Percentiles rank a stretch among this genome's conserved stretches.
These are phyloP conservation scores for Abrus precatorius DNA, from an alignment of 306 rosid species.

Conservation along the genomic window DNA sequence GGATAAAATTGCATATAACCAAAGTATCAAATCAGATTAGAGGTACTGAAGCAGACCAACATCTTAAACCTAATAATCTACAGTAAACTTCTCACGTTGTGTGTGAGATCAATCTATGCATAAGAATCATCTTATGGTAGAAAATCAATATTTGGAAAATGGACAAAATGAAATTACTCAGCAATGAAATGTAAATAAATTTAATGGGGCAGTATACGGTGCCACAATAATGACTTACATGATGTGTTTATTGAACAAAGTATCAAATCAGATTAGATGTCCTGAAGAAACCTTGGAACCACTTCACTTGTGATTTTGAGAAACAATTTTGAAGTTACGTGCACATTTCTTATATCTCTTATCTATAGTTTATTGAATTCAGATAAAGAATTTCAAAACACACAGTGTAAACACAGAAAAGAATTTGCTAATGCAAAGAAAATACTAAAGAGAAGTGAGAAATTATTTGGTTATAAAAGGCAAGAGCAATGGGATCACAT, in stretches of 20 bases:
- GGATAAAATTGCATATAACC: not conserved
- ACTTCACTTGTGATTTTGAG: not conserved
- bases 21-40: too few relatives aligned
- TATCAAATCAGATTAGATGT: not conserved
- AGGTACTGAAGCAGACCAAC: too few relatives aligned
- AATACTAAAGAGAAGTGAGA: not conserved
- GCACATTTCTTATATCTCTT: slow-evolving; percentile 3
- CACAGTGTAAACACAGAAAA: not conserved
- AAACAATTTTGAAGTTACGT: not conserved
- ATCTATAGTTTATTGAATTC: slow-evolving; percentile 10
- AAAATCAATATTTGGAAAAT: not conserved
- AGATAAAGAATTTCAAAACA: slow-evolving; percentile 27
- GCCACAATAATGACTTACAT: not conserved
- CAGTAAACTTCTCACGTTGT: not conserved
- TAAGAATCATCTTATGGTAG: not conserved
- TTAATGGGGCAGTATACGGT: not conserved
- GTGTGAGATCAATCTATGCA: not conserved
- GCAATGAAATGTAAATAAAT: not conserved
- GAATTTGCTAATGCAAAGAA: not conserved
- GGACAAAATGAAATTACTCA: not conserved
- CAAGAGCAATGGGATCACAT: not conserved
- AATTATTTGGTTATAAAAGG: slow-evolving; percentile 10
- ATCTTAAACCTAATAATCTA: not conserved
- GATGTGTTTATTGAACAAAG: not conserved
- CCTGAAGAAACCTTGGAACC: not conserved